A percentile compares a stretch with the other conserved stretches of the same genome.
phyloP scores from a whole-genome alignment of 352 stramenopile species.

The Globisporangium sylvaticum region DNA sequence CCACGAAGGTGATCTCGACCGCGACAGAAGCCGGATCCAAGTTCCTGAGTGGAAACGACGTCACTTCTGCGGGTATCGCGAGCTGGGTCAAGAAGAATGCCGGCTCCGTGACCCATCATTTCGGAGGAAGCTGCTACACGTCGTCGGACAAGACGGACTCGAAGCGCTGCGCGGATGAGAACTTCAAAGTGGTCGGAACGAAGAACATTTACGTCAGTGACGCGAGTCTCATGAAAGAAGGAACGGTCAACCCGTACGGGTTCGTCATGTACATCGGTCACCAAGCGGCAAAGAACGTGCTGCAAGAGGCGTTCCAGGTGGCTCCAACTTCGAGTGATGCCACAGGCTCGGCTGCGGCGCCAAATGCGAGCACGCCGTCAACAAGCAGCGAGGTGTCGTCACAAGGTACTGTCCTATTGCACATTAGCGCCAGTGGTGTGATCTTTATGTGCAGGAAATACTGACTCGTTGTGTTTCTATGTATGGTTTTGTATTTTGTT shows the following conservation, averaged over 20 bases:
- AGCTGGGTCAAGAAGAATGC: constrained; percentile 12
- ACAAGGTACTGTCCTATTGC: background rate
- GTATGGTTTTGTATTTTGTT: background rate
- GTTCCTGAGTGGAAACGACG: constrained; percentile 4
- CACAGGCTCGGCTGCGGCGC: background rate
- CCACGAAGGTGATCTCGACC: constrained; percentile 22
- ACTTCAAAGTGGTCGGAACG: constrained; percentile 24
- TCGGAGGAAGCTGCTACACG: constrained; percentile 31
- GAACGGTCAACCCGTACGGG: constrained; percentile 29
- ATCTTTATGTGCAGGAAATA: background rate
- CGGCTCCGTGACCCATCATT: constrained; percentile 23
- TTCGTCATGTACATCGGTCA: constrained; percentile 32
- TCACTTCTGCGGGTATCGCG: constrained; percentile 2
- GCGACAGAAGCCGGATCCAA: constrained; percentile 3
- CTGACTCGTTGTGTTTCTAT: background rate
- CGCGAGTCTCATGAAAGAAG: constrained; percentile 28
- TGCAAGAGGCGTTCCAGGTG: constrained; percentile 24
- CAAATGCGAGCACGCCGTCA: background rate
- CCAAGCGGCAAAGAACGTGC: constrained; percentile 36
- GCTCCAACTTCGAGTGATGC: background rate
- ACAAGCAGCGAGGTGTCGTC: background rate
- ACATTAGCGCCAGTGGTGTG: background rate
- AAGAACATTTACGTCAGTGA: constrained; percentile 27
- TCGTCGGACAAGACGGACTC: constrained; percentile 20
- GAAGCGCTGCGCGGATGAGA: constrained; percentile 27